phyloP scores from a whole-genome alignment of 129 eudicot species.

The Tanacetum coccineum region DNA sequence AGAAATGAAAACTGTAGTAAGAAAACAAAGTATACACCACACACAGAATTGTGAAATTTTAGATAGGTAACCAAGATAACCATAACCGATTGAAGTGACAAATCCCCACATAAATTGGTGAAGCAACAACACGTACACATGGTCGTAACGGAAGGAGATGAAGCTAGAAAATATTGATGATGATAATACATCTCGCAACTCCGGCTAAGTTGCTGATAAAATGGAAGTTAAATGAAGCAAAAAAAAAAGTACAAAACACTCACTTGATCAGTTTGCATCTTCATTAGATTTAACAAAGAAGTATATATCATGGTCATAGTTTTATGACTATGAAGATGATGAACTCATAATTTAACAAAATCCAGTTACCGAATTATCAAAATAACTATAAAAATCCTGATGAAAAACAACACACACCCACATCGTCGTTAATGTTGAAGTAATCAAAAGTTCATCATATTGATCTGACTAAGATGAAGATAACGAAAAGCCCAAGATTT shows the following conservation, averaged over 20 bases:
- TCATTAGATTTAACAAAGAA: background rate
- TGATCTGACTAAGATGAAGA: background rate
- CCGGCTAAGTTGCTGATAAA: background rate
- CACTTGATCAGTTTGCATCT: background rate
- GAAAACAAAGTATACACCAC: background rate
- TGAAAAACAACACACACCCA: background rate
- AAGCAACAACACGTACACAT: too few species aligned
- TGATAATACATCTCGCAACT: background rate
- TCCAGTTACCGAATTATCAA: background rate
- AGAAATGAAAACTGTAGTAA: background rate
- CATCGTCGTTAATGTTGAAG: too few species aligned
- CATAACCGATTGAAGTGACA: background rate
- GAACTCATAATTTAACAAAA: background rate
- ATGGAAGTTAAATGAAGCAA: background rate
- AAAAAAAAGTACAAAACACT: background rate
- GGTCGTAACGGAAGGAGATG: too few species aligned
- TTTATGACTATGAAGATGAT: background rate
- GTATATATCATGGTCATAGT: background rate
- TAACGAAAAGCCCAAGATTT: background rate
- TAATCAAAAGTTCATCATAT: background rate
- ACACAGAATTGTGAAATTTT: background rate
- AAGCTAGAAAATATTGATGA: background rate
- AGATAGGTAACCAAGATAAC: background rate
- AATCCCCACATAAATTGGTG: too few species aligned
- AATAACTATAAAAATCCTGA: background rate